phyloP scores from a whole-genome alignment of 139 green algal species.

The Chlorella sp. region DNA sequence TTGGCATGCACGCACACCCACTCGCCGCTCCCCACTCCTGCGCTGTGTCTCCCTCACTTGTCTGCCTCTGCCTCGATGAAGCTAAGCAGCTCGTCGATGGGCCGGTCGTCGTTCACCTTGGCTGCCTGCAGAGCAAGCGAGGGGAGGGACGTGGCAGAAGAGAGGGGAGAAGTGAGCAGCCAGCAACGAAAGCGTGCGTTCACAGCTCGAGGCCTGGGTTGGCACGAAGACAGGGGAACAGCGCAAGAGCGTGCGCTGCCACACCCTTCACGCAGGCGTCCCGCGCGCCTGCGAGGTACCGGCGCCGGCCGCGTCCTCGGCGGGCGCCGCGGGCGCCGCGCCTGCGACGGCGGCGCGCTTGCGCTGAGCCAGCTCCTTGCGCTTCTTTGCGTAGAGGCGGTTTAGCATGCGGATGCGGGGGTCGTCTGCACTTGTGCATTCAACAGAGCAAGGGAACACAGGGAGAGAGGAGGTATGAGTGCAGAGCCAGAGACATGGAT shows the following conservation, averaged over 20 bases:
- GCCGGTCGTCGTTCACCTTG: constrained; percentile 30
- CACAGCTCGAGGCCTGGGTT: too few relatives aligned
- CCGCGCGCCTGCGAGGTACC: not conserved
- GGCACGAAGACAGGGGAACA: too few relatives aligned
- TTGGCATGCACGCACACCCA: too few relatives aligned
- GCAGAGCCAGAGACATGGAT: too few relatives aligned
- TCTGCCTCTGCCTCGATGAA: constrained; percentile 53
- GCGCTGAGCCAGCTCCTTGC: constrained; percentile 58
- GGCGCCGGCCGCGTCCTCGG: not conserved
- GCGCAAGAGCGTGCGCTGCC: too few relatives aligned
- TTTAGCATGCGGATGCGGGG: constrained; percentile 74
- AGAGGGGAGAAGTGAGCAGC: too few relatives aligned
- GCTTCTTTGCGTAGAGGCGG: constrained; percentile 71
- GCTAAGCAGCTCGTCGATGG: constrained; percentile 59
- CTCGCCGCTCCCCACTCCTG: too few relatives aligned
- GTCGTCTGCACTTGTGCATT: constrained; percentile 58
- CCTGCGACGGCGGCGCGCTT: constrained; percentile 11
- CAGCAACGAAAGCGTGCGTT: too few relatives aligned
- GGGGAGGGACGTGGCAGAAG: too few relatives aligned
- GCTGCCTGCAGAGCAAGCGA: not conserved
- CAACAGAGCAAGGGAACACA: not conserved
- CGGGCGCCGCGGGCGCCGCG: not conserved
- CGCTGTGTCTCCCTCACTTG: too few relatives aligned
- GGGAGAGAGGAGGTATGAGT: not conserved
- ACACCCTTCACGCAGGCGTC: too few relatives aligned